Conservation (phyloP, 257 asterid species). For the Lithospermum erythrorhizon region DNA sequence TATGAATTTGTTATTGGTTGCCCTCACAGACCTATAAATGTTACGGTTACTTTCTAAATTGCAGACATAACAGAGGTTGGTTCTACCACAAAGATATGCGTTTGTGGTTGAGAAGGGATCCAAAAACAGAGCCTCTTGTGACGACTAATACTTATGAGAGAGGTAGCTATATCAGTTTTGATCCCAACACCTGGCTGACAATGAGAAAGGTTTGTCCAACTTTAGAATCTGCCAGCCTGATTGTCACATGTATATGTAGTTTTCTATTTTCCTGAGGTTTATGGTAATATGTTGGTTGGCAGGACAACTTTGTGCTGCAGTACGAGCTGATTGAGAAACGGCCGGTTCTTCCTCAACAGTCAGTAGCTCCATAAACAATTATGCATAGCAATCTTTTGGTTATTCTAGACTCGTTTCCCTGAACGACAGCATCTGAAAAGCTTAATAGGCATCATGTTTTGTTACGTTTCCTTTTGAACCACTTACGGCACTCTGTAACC, state of each 20-base stretch:
- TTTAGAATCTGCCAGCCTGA: neutral
- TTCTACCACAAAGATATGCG: slow-evolving; percentile 65
- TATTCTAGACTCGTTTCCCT: neutral
- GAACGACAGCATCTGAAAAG: neutral
- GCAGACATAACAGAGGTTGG: slow-evolving; percentile 75
- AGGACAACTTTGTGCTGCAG: slow-evolving; percentile 67
- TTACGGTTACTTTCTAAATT: neutral
- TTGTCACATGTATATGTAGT: neutral
- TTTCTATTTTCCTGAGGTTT: slow-evolving; percentile 2
- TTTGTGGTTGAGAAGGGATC: slow-evolving; percentile 53
- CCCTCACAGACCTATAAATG: too few species aligned
- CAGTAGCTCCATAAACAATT: slow-evolving; percentile 10
- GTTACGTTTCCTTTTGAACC: neutral
- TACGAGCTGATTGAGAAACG: slow-evolving; percentile 66
- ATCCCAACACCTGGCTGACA: slow-evolving; percentile 69
- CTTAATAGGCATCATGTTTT: neutral
- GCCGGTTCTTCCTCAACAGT: slow-evolving; percentile 39
- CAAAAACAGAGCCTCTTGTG: slow-evolving; percentile 58
- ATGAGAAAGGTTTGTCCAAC: slow-evolving; percentile 48
- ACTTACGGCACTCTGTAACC: neutral
- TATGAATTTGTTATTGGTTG: too few species aligned
- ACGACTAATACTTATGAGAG: slow-evolving; percentile 55
- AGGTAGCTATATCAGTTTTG: slow-evolving; percentile 59
- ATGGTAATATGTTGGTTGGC: slow-evolving; percentile 13
- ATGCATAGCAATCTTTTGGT: neutral